phyloP scores from a whole-genome alignment of 345 rosid species.

The Melaleuca quinquenervia region DNA sequence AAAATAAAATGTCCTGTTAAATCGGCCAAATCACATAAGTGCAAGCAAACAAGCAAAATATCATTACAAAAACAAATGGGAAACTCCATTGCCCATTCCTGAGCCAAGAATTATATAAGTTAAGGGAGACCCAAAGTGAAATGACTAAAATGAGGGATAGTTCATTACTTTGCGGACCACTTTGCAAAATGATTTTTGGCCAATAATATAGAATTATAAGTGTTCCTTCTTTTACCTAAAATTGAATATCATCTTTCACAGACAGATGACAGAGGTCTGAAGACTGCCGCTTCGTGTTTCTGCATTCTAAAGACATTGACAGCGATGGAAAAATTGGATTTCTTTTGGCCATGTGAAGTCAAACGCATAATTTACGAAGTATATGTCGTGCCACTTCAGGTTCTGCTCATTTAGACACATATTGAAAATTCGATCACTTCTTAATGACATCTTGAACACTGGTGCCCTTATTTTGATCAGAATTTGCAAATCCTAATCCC shows the following conservation, averaged over 20 bases:
- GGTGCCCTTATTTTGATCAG: not conserved
- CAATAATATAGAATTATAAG: not conserved
- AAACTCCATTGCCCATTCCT: not conserved
- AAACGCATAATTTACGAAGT: not conserved
- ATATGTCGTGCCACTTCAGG: not conserved
- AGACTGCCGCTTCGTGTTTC: not conserved
- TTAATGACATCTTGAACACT: not conserved
- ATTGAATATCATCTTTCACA: not conserved
- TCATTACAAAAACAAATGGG: not conserved
- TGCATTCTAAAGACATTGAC: not conserved
- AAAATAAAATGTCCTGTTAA: not conserved
- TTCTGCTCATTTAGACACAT: not conserved
- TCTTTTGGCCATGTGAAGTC: not conserved
- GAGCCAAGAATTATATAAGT: not conserved
- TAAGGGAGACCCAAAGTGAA: not conserved
- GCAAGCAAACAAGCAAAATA: not conserved
- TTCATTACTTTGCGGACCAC: not conserved
- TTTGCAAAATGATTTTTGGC: not conserved
- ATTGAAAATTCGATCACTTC: not conserved
- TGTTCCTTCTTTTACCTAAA: not conserved
- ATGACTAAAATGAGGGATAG: not conserved
- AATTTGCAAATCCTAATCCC: not conserved
- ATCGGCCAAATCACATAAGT: not conserved
- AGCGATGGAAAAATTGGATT: not conserved
- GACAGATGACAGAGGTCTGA: not conserved